Base-by-base conservation (phyloP, 2,329 filamentous ascomycete genomes). In the Fusarium haematococcum region DNA sequence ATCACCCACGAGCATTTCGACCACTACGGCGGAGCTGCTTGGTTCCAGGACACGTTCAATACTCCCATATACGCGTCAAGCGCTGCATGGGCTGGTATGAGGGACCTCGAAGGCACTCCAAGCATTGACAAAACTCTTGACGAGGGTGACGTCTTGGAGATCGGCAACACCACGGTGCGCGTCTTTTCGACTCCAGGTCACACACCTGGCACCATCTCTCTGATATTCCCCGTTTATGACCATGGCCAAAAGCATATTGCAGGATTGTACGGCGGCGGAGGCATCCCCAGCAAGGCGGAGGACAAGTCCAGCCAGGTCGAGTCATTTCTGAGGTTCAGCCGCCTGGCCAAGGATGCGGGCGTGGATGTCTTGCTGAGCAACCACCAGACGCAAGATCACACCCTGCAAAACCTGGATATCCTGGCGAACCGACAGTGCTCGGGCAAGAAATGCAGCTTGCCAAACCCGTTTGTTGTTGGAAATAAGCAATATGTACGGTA, bases 1-100 rank as follows among this genome's bases (percentile, higher is more conserved):
- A 75, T 79, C 59, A 79, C 78, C 1, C 79, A 80, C 35, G 78
- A 80, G 69, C 78, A 80, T 54, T 73, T 63, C 18, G 79, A 79
- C 60, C 78, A 80, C 65, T 79, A 79, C 11, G 78, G 78, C 11
- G 78, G 79, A 2, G 78, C 68, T 1, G 52, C 68, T 7, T 80
- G 75, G 59, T 65, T 80, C 0, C 77, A 80, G 48, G 68, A 78
- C 10, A 77, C 61, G 2, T 79, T 71, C 30, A 54, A 62, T 3
- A 70, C 68, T 1, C 62, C 72, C 2, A 66, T 70, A 7, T 77
- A 79, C 27, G 76, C 76, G 0, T 70, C 75, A 0, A 67, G 69
- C 3, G 57, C 58, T 3, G 67, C 68, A 4, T 74, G 73, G 74
- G 43, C 60, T 11, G 70, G 60, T 9, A 50, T 77, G 33, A 56